Evolutionary conservation across 1,139 yeast genomes (phyloP).

Genomic region (Pichia sp.): DNA sequence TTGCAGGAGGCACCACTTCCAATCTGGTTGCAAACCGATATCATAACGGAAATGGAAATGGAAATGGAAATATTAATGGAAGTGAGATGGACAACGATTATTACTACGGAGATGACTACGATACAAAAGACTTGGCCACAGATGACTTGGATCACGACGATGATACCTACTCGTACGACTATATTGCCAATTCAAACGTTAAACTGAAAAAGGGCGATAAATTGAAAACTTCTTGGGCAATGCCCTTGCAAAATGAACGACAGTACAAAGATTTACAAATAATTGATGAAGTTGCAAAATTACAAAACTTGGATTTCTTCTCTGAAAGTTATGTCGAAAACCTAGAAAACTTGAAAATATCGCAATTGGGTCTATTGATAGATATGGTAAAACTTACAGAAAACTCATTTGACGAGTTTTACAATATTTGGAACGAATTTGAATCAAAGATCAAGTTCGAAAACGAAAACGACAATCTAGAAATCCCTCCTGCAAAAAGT

Average conservation of each 20-base stretch:
- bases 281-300: slow-evolving; percentile 69
- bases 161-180: slow-evolving; percentile 18
- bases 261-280: slow-evolving; percentile 89
- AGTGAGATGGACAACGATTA: slow-evolving; percentile 2
- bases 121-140: slow-evolving; percentile 8
- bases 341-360: slow-evolving; percentile 49
- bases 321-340: slow-evolving; percentile 57
- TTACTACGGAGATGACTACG: slow-evolving; percentile 10
- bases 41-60: neutral
- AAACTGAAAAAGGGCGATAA: slow-evolving; percentile 36
- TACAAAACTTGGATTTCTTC: slow-evolving; percentile 61
- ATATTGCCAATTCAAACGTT: slow-evolving; percentile 12
- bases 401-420: slow-evolving; percentile 28
- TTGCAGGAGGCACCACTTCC: slow-evolving; percentile 5
- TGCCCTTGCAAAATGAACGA: slow-evolving; percentile 61
- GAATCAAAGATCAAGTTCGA: slow-evolving; percentile 9
- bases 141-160: slow-evolving; percentile 10
- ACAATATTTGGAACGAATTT: slow-evolving; percentile 27
- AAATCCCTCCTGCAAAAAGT: neutral
- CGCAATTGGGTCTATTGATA: slow-evolving; percentile 58
- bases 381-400: slow-evolving; percentile 40
- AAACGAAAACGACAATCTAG: neutral
- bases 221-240: slow-evolving; percentile 47
- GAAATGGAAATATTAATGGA: slow-evolving; percentile 1
- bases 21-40: neutral